Evolutionary conservation across 2,329 filamentous ascomycete species (phyloP).

Genomic region (Ophiocordyceps camponoti-floridani): DNA sequence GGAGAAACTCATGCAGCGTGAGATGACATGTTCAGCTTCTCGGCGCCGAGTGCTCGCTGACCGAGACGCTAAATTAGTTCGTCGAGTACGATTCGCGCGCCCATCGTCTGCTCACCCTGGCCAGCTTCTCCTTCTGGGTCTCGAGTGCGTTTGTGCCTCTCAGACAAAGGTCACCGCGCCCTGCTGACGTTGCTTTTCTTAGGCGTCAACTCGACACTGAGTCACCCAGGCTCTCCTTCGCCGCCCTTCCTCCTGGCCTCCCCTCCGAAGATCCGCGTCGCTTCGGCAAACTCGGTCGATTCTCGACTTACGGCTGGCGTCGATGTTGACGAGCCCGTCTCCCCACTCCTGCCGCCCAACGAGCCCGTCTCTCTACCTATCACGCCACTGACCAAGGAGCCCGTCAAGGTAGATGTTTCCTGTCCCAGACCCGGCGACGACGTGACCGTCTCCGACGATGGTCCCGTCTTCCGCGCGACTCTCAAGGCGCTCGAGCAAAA

Average conservation of each 20-base stretch:
- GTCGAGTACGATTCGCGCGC: constrained; percentile 92
- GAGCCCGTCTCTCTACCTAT: constrained; percentile 16
- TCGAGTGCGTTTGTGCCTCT: constrained; percentile 38
- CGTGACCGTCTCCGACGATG: constrained; percentile 72
- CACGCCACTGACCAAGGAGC: constrained; percentile 18
- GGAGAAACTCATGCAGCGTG: constrained; percentile 89
- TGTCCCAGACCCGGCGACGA: constrained; percentile 77
- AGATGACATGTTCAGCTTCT: constrained; percentile 9
- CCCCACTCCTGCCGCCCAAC: constrained; percentile 23
- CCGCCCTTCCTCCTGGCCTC: constrained; percentile 56
- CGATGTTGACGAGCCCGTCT: constrained; percentile 45
- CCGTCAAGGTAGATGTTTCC: constrained; percentile 71
- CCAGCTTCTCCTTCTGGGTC: constrained; percentile 91
- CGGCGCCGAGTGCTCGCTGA: constrained; percentile 7
- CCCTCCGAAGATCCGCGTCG: constrained; percentile 60
- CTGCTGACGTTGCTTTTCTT: background rate
- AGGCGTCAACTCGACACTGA: constrained; percentile 27
- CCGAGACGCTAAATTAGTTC: constrained; percentile 35
- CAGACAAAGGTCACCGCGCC: background rate
- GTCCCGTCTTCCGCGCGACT: constrained; percentile 85
- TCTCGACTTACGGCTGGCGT: constrained; percentile 58
- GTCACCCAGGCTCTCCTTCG: constrained; percentile 47
- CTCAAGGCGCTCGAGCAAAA: constrained; percentile 95
- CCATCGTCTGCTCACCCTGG: constrained; percentile 73
- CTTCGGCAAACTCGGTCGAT: constrained; percentile 75